These are phyloP conservation scores for Eimeria necatrix DNA, from an alignment of 169 alveolate species.

Conservation along the genomic window DNA sequence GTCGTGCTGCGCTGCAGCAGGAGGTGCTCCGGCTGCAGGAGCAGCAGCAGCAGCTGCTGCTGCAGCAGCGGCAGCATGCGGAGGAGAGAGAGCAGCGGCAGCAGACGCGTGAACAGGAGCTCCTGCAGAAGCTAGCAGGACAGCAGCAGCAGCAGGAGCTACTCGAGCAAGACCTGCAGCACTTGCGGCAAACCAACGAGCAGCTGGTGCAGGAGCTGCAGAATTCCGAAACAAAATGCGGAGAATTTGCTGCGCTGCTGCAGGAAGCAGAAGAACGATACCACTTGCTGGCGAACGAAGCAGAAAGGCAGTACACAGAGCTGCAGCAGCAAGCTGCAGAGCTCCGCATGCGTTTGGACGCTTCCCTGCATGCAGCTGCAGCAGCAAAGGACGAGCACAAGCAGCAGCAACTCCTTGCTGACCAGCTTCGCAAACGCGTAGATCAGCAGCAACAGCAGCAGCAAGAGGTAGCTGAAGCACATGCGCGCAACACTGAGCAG, in stretches of 20 bases:
- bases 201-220: constrained; percentile 69
- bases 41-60: constrained; percentile 67
- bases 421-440: constrained; percentile 14
- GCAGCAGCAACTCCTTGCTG: constrained; percentile 60
- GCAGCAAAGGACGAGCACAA: constrained; percentile 31
- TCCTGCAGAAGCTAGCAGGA: not conserved
- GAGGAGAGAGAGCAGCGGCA: constrained; percentile 26
- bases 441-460: constrained; percentile 67
- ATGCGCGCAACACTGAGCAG: not conserved
- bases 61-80: constrained; percentile 61
- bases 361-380: constrained; percentile 38
- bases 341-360: constrained; percentile 63
- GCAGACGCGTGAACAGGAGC: constrained; percentile 29
- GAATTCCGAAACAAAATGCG: constrained; percentile 5
- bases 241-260: constrained; percentile 1
- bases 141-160: constrained; percentile 32
- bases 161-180: not conserved
- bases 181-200: constrained; percentile 35
- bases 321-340: constrained; percentile 29
- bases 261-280: constrained; percentile 20
- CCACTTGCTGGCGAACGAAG: not conserved
- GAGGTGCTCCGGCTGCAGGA: constrained; percentile 28
- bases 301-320: constrained; percentile 48
- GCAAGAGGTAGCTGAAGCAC: not conserved
- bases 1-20: constrained; percentile 53